Base-by-base conservation (phyloP, 805 yeast genomes). In the Torulaspora microellipsoides region DNA sequence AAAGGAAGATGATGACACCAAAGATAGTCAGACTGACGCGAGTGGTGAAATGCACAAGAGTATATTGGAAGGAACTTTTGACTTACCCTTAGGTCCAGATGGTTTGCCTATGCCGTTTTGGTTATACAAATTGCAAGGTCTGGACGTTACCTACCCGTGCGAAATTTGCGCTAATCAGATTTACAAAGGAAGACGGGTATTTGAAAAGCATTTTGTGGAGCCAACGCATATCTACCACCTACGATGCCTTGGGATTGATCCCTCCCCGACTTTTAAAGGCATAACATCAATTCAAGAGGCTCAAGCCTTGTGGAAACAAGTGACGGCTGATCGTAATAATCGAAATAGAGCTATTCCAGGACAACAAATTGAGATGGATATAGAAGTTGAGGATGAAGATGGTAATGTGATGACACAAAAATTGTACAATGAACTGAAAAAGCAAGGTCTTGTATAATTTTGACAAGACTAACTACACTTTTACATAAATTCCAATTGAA, bases 81-180 rank as follows among this genome's bases (percentile, higher is more conserved):
- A 82, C 43, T 62, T 86, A 43, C 95, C 96, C 0, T 40, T 86
- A 0, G 98, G 95, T 0, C 76, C 85, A 14, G 97, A 90, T 64
- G 97, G 97, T 0, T 76, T 74, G 32, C 97, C 97, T 0, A 87
- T 93, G 25, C 99, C 99, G 1, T 79, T 73, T 42, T 93, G 99
- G 99, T 69, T 93, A 25, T 90, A 80, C 71, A 93, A 90, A 62
- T 69, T 90, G 35, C 89, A 88, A 55, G 99, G 99, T 0, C 70
- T 90, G 9, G 85, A 85, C 43, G 73, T 77, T 34, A 78, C 76
- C 40, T 86, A 79, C 54, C 56, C 65, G 1, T 93, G 99, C 62
- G 97, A 93, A 64, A 77, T 93, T 7, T 93, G 99, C 60, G 95
- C 95, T 4, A 80, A 85, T 54, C 62, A 66, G 27, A 67, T 69